Evolutionary conservation across 495 filamentous ascomycete genomes (phyloP), one percentile per base, ranked within the genome.

Genomic region (Tuber umbilicatum): DNA sequence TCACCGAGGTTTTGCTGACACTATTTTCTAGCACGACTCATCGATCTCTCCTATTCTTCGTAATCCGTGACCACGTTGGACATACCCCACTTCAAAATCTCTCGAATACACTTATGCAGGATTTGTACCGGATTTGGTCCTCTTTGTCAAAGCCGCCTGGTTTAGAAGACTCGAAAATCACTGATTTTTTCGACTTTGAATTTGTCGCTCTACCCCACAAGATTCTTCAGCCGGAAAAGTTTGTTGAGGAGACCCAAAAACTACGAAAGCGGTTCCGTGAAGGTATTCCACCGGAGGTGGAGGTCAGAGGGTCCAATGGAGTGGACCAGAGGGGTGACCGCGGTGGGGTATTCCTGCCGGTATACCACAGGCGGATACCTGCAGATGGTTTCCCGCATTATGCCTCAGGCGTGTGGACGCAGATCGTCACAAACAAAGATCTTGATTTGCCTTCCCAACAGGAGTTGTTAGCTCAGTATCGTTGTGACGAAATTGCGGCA

Each of bases 341-440:
- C 17, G 91, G 90, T 0, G 92, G 92, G 1, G 88, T 99, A 4
- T 96, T 99, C 84, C 84, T 97, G 45, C 91, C 95, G 21, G 93
- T 97, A 78, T 99, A 99, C 82, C 95, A 99, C 85, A 88, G 95
- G 74, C 87, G 96, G 72, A 97, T 99, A 73, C 95, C 95, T 55
- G 95, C 95, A 16, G 95, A 99, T 83, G 95, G 95, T 7, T 94
- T 97, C 83, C 90, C 94, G 5, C 87, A 92, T 71, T 99, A 98
- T 82, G 94, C 95, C 14, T 90, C 93, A 80, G 92, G 94, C 50
- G 89, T 99, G 23, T 99, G 95, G 95, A 93, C 97, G 82, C 95
- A 97, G 84, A 99, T 99, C 79, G 93, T 97, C 79, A 92, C 93
- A 84, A 99, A 99, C 85, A 99, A 99, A 84, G 95, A 99, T 80